Percentiles rank a stretch among this genome's conserved stretches.
phyloP scores from a whole-genome alignment of 768 basidiomycete genomes.

The Gymnopilus junonius region DNA sequence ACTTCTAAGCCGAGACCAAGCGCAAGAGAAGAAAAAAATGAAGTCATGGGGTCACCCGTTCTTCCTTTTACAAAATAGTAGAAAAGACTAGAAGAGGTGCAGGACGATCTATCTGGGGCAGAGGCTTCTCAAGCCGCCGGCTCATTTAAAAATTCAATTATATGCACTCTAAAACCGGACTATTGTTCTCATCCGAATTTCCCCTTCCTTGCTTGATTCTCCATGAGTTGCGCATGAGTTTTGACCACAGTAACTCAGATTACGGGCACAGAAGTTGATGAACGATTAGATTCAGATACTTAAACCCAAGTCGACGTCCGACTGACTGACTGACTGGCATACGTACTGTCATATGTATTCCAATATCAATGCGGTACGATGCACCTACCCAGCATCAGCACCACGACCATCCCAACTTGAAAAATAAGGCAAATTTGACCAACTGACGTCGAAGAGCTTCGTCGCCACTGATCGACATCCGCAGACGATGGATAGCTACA shows the following conservation, averaged over 20 bases:
- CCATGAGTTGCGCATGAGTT: background rate
- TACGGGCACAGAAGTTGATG: background rate
- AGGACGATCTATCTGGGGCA: background rate
- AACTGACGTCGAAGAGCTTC: slow-evolving; percentile 1
- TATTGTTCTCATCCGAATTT: background rate
- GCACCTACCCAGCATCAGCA: background rate
- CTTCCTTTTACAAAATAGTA: background rate
- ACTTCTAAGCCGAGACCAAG: background rate
- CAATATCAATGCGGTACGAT: background rate
- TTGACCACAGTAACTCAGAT: background rate
- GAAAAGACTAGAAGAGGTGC: background rate
- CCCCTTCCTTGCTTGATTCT: background rate
- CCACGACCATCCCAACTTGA: background rate
- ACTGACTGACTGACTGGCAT: background rate
- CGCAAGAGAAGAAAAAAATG: background rate
- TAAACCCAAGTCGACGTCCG: background rate
- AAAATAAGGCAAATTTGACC: background rate
- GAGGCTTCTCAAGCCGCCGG: background rate
- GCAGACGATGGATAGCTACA: background rate
- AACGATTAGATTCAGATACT: background rate
- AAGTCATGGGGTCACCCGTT: background rate
- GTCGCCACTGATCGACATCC: slow-evolving; percentile 3
- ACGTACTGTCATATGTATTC: background rate
- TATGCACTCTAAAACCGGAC: background rate
- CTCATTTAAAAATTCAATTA: background rate